Evolutionary conservation across 192 early-diverging fungal genomes (phyloP).

Genomic region (Coemansia reversa): DNA sequence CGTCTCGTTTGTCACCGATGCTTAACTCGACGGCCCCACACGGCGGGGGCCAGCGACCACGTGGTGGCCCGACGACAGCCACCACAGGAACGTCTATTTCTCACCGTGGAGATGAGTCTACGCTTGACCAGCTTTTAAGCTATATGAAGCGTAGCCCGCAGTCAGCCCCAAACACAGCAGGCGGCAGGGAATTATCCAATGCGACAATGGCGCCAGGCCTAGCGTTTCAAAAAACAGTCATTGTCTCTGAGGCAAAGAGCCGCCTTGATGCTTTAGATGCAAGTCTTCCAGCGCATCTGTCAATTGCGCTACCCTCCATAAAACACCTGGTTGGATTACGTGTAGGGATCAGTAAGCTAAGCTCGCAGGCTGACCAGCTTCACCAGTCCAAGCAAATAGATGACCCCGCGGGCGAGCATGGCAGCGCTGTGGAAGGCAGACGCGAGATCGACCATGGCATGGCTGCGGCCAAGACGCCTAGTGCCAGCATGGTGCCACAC

Average conservation of each 20-base stretch:
- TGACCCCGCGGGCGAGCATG: background rate
- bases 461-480: background rate
- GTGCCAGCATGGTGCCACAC: background rate
- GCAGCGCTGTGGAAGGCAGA: no score
- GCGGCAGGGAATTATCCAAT: background rate
- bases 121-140: slow-evolving; percentile 37
- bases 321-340: slow-evolving; percentile 11
- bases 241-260: slow-evolving; percentile 29
- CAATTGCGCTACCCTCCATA: slow-evolving; percentile 12
- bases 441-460: background rate
- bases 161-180: slow-evolving; percentile 8
- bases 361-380: background rate
- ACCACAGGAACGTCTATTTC: background rate
- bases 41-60: background rate
- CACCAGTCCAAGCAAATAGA: slow-evolving; percentile 13
- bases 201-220: background rate
- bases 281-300: slow-evolving; percentile 22
- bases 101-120: slow-evolving; percentile 20
- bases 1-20: slow-evolving; percentile 9
- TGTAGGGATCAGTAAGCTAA: slow-evolving; percentile 4
- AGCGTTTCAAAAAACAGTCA: slow-evolving; percentile 28
- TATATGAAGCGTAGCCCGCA: slow-evolving; percentile 37
- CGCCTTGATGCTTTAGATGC: slow-evolving; percentile 11
- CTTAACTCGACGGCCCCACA: background rate
- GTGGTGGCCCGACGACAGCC: slow-evolving; percentile 7